Percentiles rank a stretch among this genome's conserved stretches.
phyloP scores from a whole-genome alignment of 2,329 filamentous ascomycete genomes.

The Xylariaceae sp. region DNA sequence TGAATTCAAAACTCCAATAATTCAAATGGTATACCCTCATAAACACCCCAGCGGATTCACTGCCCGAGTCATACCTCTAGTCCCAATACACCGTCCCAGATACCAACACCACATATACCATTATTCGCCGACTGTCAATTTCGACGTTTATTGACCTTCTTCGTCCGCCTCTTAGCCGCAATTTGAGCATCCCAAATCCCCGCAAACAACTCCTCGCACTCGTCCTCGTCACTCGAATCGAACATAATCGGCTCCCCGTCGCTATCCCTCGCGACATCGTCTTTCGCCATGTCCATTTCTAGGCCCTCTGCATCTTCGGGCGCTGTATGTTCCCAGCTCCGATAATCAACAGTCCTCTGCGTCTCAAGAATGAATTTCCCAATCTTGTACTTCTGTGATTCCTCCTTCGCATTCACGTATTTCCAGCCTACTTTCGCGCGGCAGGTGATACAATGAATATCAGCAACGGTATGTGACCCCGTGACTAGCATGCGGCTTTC shows the following conservation, averaged over 20 bases:
- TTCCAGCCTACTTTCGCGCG: conserved; percentile 61
- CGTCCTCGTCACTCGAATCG: conserved; percentile 62
- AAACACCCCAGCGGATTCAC: no score
- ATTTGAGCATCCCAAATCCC: conserved; percentile 57
- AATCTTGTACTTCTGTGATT: conserved; percentile 61
- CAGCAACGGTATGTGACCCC: conserved; percentile 60
- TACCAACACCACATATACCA: no score
- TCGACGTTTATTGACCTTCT: conserved; percentile 28
- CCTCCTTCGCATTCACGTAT: conserved; percentile 60
- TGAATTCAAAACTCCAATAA: no score
- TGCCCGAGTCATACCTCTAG: no score
- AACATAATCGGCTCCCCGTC: conserved; percentile 44
- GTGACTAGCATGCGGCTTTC: conserved; percentile 59
- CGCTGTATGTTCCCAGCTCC: conserved; percentile 50
- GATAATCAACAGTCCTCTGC: conserved; percentile 49
- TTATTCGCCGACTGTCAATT: conserved; percentile 1
- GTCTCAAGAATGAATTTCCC: conserved; percentile 66
- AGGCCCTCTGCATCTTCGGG: conserved; percentile 21
- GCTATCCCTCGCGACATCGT: background rate
- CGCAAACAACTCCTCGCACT: conserved; percentile 63
- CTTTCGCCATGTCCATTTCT: conserved; percentile 12
- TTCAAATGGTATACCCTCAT: no score
- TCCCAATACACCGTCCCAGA: no score
- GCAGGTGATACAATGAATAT: conserved; percentile 57
- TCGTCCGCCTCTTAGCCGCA: conserved; percentile 44